Evolutionary conservation across 2,329 filamentous ascomycete species (phyloP), one percentile per base, ranked within the genome.

Genomic region (Bipolaris sorokiniana): DNA sequence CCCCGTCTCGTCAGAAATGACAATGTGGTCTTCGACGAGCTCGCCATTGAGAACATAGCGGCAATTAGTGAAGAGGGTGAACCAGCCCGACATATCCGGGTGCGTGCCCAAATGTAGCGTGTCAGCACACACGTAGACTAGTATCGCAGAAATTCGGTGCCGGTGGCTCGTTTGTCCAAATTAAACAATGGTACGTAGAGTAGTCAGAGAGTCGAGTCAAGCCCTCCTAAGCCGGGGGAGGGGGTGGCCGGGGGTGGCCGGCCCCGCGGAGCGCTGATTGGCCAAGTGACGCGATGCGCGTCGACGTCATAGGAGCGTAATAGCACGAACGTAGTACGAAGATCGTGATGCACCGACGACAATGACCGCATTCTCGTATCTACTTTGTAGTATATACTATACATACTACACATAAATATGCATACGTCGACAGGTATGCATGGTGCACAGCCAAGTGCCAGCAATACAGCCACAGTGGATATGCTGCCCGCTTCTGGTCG

Each of bases 1-100:
- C 16, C 79, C 80, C 2, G 76, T 78, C 50, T 79, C 77, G 50
- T 79, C 76, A 15, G 79, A 80, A 40, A 82, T 76, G 52, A 80
- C 77, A 23, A 82, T 70, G 42, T 78, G 75, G 58, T 79, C 76
- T 31, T 80, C 74, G 28, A 80, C 71, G 10, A 82, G 69, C 61
- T 77, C 63, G 56, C 80, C 80, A 51, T 76, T 64, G 50, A 78
- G 76, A 59, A 78, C 77, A 20, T 81, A 75, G 50, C 78, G 77
- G 62, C 75, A 78, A 60, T 82, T 82, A 20, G 76, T 77, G 65
- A 82, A 81, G 49, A 76, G 73, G 15, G 78, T 81, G 63, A 79
- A 79, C 69, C 75, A 79, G 67, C 76, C 76, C 22, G 75, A 73
- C 76, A 78, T 78, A 55, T 50, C 59, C 46, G 16, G 28, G 47